Base-by-base conservation (phyloP, 1,139 yeast genomes). In the Meyerozyma elateridarum region DNA sequence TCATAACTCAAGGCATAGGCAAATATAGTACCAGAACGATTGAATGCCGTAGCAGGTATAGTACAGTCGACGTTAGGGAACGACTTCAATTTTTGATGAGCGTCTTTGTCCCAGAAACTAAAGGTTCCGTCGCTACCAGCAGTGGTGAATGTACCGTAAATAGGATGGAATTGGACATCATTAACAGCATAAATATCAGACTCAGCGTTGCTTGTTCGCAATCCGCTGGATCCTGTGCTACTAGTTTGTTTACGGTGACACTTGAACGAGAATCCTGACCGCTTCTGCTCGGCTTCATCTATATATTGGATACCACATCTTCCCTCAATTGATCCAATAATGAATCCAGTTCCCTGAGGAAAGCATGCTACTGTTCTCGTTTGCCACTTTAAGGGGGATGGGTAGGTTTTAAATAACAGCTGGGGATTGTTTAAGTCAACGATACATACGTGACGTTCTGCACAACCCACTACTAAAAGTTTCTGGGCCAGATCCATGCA, bases 31-130 rank as follows among this genome's bases (percentile, higher is more conserved):
- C 99, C 99, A 34, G 69, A 79, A 44, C 85, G 70, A 59, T 87
- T 91, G 62, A 89, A 93, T 6, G 80, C 79, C 2, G 91, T 74
- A 16, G 83, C 78, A 1, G 95, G 72, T 35, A 93, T 81, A 1
- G 95, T 67, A 22, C 81, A 79, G 28, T 81, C 82, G 18, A 85
- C 70, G 12, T 73, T 61, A 4, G 91, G 87, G 61, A 81, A 85
- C 20, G 84, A 85, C 59, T 83, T 85, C 44, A 91, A 73, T 46
- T 97, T 74, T 54, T 85, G 95, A 54, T 83, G 78, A 33, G 93
- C 84, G 49, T 87, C 96, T 59, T 87, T 88, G 56, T 93, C 98
- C 99, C 99, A 93, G 62, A 85, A 83, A 49, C 89, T 82, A 63
- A 88, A 83, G 6, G 93, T 73, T 11, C 98, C 98, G 56, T 93